phyloP scores from a whole-genome alignment of 805 yeast species.

The Candida montana region DNA sequence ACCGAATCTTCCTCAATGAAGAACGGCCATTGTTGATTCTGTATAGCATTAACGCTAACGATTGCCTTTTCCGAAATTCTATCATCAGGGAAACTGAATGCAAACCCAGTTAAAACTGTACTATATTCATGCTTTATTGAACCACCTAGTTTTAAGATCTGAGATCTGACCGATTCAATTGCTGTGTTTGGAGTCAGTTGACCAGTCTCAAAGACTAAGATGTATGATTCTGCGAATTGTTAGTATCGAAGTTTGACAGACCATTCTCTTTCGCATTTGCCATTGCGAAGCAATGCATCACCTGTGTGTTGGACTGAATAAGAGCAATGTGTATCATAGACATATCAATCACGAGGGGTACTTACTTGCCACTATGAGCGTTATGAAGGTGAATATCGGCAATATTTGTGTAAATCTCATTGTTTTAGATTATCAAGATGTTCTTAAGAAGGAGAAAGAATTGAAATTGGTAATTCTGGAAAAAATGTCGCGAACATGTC shows the following conservation, averaged over 20 bases:
- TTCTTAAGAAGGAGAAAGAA: no score
- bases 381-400: not conserved
- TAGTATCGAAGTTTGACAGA: no score
- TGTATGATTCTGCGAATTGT: constrained; percentile 17
- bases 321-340: no score
- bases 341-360: not conserved
- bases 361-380: constrained; percentile 7
- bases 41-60: constrained; percentile 11
- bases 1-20: constrained; percentile 40
- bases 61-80: constrained; percentile 19
- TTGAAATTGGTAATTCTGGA: no score
- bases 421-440: not conserved
- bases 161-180: constrained; percentile 28
- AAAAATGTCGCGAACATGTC: no score
- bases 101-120: constrained; percentile 43
- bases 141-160: constrained; percentile 37
- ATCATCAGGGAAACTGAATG: constrained; percentile 34
- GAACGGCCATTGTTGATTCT: constrained; percentile 31
- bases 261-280: no score
- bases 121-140: constrained; percentile 41
- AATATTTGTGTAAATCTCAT: constrained; percentile 3
- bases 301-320: no score
- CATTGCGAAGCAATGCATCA: no score
- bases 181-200: constrained; percentile 24
- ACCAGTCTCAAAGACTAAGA: constrained; percentile 25